phyloP scores from a whole-genome alignment of 2,329 filamentous ascomycete genomes.

The Calonectria pseudoturangicola region DNA sequence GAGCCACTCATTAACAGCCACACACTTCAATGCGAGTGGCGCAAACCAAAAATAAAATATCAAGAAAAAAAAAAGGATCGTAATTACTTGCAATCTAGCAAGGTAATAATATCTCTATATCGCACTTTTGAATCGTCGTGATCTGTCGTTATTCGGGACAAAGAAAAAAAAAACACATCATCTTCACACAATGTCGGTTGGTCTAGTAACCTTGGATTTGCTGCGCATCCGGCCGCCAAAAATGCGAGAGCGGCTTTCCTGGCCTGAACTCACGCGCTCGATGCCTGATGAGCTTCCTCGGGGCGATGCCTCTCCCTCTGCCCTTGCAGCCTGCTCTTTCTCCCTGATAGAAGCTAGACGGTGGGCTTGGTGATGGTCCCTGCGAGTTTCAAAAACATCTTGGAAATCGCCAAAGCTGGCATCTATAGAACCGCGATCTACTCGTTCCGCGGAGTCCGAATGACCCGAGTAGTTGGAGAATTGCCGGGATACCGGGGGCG shows the following conservation, averaged over 20 bases:
- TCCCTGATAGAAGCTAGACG: slow-evolving; percentile 63
- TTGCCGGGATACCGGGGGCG: slow-evolving; percentile 30
- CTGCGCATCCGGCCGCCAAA: slow-evolving; percentile 57
- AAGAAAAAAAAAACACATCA: not conserved
- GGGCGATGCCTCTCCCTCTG: slow-evolving; percentile 53
- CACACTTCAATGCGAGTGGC: not conserved
- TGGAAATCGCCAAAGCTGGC: slow-evolving; percentile 64
- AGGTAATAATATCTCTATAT: slow-evolving; percentile 23
- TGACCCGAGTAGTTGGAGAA: slow-evolving; percentile 23
- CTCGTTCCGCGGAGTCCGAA: slow-evolving; percentile 21
- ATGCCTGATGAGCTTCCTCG: slow-evolving; percentile 56
- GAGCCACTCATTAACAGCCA: slow-evolving; percentile 15
- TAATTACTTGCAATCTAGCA: slow-evolving; percentile 12
- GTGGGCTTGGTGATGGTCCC: slow-evolving; percentile 59
- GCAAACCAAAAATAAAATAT: not conserved
- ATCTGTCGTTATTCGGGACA: slow-evolving; percentile 27
- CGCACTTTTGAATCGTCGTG: slow-evolving; percentile 33
- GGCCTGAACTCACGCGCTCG: slow-evolving; percentile 47
- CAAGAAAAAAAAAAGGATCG: slow-evolving; percentile 18
- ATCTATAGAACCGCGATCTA: slow-evolving; percentile 49
- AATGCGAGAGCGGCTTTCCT: slow-evolving; percentile 54
- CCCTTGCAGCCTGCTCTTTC: slow-evolving; percentile 57
- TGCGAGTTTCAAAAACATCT: slow-evolving; percentile 67
- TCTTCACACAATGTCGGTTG: slow-evolving; percentile 55
- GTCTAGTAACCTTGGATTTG: slow-evolving; percentile 53